Conservation (phyloP, 2,329 filamentous ascomycete genomes). For the Westerdykella aurantiaca region DNA sequence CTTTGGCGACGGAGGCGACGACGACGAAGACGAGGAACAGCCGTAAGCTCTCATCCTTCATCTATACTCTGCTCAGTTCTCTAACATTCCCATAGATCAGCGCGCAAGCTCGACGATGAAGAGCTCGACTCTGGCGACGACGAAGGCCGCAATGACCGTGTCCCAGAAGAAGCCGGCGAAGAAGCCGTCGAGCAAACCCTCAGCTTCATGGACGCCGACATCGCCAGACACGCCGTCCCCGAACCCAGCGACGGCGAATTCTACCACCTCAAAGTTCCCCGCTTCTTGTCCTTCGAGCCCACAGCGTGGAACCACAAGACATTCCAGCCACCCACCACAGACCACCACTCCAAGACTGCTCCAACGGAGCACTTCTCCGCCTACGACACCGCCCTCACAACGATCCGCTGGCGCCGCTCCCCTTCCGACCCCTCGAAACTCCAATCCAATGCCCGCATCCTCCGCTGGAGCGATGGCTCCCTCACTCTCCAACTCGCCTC, state of each 20-base stretch:
- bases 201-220: constrained; percentile 55
- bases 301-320: constrained; percentile 60
- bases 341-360: constrained; percentile 47
- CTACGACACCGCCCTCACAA: constrained; percentile 60
- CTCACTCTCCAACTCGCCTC: constrained; percentile 69
- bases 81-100: constrained; percentile 25
- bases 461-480: constrained; percentile 75
- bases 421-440: constrained; percentile 58
- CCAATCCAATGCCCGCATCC: constrained; percentile 68
- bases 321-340: constrained; percentile 59
- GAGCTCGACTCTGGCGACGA: constrained; percentile 60
- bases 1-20: constrained; percentile 43
- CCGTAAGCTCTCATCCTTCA: constrained; percentile 17
- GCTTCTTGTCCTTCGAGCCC: constrained; percentile 65
- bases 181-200: constrained; percentile 51
- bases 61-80: neutral
- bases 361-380: constrained; percentile 50
- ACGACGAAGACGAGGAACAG: constrained; percentile 29
- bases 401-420: constrained; percentile 64
- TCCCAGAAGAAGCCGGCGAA: constrained; percentile 43
- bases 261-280: constrained; percentile 65
- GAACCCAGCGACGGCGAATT: constrained; percentile 67
- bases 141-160: constrained; percentile 58
- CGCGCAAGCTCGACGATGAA: constrained; percentile 54
- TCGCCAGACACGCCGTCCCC: constrained; percentile 65